Evolutionary conservation across 169 alveolate genomes (phyloP).

Genomic region (Babesia sp.): DNA sequence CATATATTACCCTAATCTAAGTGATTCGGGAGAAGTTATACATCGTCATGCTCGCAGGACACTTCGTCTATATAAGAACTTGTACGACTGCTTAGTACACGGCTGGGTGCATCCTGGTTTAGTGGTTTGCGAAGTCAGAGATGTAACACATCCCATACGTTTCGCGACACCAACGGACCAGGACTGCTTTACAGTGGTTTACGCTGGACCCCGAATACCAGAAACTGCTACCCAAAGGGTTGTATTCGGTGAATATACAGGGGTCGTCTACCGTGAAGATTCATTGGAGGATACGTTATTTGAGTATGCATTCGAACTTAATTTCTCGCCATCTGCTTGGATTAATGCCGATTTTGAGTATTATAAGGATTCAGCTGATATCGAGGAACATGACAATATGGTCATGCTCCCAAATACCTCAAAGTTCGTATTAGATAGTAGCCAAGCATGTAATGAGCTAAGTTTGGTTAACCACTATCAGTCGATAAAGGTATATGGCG

Average conservation of each 20-base stretch:
- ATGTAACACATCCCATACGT: slow-evolving; percentile 84
- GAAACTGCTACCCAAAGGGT: slow-evolving; percentile 68
- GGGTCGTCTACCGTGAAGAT: slow-evolving; percentile 78
- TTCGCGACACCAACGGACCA: slow-evolving; percentile 83
- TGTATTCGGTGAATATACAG: slow-evolving; percentile 86
- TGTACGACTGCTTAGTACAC: slow-evolving; percentile 69
- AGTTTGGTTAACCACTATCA: slow-evolving; percentile 88
- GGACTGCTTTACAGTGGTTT: slow-evolving; percentile 83
- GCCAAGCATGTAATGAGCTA: slow-evolving; percentile 85
- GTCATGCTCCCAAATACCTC: slow-evolving; percentile 82
- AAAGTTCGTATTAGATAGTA: slow-evolving; percentile 85
- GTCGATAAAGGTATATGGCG: slow-evolving; percentile 76
- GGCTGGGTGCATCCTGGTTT: slow-evolving; percentile 81
- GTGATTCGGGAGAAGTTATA: slow-evolving; percentile 69
- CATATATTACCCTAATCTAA: slow-evolving; percentile 72
- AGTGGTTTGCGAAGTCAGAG: slow-evolving; percentile 78
- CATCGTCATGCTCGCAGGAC: slow-evolving; percentile 58
- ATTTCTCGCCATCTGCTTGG: slow-evolving; percentile 81
- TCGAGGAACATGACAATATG: slow-evolving; percentile 43
- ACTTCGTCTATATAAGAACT: slow-evolving; percentile 58
- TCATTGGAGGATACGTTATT: slow-evolving; percentile 72
- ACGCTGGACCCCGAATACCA: slow-evolving; percentile 78
- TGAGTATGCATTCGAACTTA: slow-evolving; percentile 83
- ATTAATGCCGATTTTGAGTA: slow-evolving; percentile 75
- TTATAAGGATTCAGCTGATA: slow-evolving; percentile 70